Percentiles rank a stretch among this genome's conserved stretches.
Conservation (phyloP, 73 alveolate species). For the Uronychia binucleata region DNA sequence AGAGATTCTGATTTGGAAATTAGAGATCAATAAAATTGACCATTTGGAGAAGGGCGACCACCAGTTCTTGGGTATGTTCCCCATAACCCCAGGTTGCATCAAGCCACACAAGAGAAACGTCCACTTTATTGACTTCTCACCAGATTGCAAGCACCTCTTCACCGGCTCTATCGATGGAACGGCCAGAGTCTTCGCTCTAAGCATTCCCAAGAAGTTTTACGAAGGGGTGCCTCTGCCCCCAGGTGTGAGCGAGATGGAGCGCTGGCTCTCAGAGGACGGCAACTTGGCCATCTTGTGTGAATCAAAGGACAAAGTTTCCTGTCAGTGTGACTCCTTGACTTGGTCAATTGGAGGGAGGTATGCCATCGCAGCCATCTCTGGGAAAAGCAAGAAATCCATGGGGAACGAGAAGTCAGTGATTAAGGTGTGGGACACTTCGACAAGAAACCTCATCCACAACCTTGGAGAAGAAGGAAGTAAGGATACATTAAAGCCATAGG, state of each 20-base stretch:
- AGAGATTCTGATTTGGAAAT: conserved; percentile 44
- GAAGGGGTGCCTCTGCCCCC: not conserved
- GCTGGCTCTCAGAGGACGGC: not conserved
- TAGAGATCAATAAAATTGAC: conserved; percentile 22
- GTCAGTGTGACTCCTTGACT: conserved; percentile 41
- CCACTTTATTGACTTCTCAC: conserved; percentile 49
- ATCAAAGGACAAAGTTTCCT: not conserved
- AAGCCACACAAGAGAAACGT: conserved; percentile 38
- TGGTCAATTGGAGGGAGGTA: conserved; percentile 61
- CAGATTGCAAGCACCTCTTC: conserved; percentile 51
- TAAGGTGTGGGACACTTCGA: conserved; percentile 53
- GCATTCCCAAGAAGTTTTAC: not conserved
- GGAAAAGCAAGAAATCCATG: conserved; percentile 16
- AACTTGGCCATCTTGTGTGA: conserved; percentile 4
- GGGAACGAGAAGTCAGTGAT: conserved; percentile 21
- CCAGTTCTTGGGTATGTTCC: not conserved
- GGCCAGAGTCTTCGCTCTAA: conserved; percentile 39
- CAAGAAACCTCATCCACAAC: conserved; percentile 15
- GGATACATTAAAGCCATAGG: too few relatives aligned
- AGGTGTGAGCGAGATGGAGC: not conserved
- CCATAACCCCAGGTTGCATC: not conserved
- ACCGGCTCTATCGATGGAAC: conserved; percentile 68
- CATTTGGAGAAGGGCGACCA: conserved; percentile 11
- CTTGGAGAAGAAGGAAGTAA: conserved; percentile 26
- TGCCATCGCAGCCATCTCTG: conserved; percentile 49